Evolutionary conservation across 345 rosid genomes (phyloP), one percentile per base, ranked within the genome.

Genomic region (Heritiera fomes): DNA sequence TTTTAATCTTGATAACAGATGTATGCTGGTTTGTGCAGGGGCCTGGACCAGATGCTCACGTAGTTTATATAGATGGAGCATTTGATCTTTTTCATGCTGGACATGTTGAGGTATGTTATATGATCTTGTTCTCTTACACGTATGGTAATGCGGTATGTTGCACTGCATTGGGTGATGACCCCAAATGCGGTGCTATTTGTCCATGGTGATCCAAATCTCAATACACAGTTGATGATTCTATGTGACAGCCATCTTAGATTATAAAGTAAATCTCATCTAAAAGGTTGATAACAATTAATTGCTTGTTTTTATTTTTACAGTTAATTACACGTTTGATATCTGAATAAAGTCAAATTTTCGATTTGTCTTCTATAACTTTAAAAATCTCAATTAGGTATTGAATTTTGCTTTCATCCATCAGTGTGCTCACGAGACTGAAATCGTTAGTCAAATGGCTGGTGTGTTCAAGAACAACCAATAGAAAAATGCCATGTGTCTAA

Each of bases 11-110:
- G 56, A 71, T 3, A 32, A 23, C 15, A n/a, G 1, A 23, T 20
- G 8, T n/a, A 30, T 62, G 17, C 58, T 69, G 80, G 71, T 80
- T 71, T 71, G 71, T 82, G 81, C 81, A 92, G 97, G 91, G 90
- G n/a, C 90, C 97, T 0, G 90, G 89, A 69, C 87, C 88, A 34
- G 88, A 88, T 82, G 89, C 94, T 74, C 91, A 87, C 55, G 86
- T 92, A 75, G 78, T 92, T 80, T 92, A 92, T 77, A 90, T 92
- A 12, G 97, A 86, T 78, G 97, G 97, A 50, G 97, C 92, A 60
- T 92, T 92, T 82, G 97, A 92, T 86, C 91, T 92, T 76, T 92
- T 92, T 81, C 94, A 90, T 86, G 97, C 97, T 55, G 97, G 97
- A 69, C 97, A 90, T 84, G 93, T 90, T 23, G 94, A 92, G 97